Base-by-base conservation (phyloP, 2,329 filamentous ascomycete species). In the Venturia pyrina region DNA sequence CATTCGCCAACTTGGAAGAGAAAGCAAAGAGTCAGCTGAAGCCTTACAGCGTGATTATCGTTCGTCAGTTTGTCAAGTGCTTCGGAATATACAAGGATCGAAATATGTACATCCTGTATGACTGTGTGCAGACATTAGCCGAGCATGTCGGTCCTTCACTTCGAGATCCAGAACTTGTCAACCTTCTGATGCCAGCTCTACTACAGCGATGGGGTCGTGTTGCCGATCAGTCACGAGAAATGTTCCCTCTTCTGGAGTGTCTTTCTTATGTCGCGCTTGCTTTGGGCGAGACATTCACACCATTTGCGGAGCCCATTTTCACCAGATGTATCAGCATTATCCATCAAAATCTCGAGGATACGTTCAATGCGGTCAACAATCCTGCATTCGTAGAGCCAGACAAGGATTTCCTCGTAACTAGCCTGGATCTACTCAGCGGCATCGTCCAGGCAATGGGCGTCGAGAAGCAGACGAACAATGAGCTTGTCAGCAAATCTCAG, bases 81-180 rank as follows among this genome's bases (percentile, higher is more conserved):
- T 99, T 99, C 77, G 85, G 82, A 64, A 92, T 90, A 77, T 99
- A 98, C 85, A 98, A 99, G 82, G 93, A 98, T 77, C 89, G 91
- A 72, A 99, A 99, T 79, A 97, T 98, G 87, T 97, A 96, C 79
- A 96, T 98, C 65, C 85, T 99, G 43, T 99, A 99, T 79, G 95
- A 99, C 78, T 98, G 95, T 76, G 91, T 99, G 43, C 95, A 99
- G 79, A 99, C 95, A 0, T 81, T 99, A 66, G 95, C 95, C 3
- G 95, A 99, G 76, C 89, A 91, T 73, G 89, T 98, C 65, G 92
- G 91, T 13, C 87, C 88, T 7, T 86, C 89, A 43, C 82, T 99
- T 69, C 89, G 91, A n/a, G 83, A 86, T 68, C 89, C 89, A 7
- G 85, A 93, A 64, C 84, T 96, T n/a, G 87, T 93, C 50, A 85